Evolutionary conservation across 2,329 filamentous ascomycete species (phyloP), one percentile per base, ranked within the genome.

Genomic region (Colletotrichum camelliae): DNA sequence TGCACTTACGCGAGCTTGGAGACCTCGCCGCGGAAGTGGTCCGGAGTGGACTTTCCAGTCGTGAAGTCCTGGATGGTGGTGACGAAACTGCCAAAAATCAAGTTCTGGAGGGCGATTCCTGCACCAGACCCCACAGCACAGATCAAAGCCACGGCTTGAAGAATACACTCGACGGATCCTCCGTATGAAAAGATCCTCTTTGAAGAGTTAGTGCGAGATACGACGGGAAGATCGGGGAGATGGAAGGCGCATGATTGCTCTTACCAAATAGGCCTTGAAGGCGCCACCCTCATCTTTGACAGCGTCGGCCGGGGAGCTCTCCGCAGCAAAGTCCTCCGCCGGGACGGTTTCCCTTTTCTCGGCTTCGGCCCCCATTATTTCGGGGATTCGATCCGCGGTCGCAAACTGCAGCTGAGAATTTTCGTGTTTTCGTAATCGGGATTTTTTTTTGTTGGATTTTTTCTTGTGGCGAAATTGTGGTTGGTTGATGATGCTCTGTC

Each of bases 61-160:
- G 80, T 78, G 52, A 83, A 86, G 68, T 84, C 77, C 43, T 81
- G 82, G 62, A 86, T 82, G 39, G 80, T 77, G 10, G 83, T 85
- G 71, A 86, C 79, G 69, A 86, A 86, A 16, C 74, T 67, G 70
- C 84, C 84, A 70, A 86, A 84, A n/a, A 86, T 83, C 67, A 86
- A 80, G 60, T 85, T 85, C 71, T 84, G 81, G 5, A 85, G 77
- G 12, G 85, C 83, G 35, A 86, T 82, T 33, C 81, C 85, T 1
- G 83, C 81, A 31, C 85, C 85, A 6, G 85, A 85, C 7, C 78
- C 83, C 57, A 86, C 79, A 13, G 84, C 83, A 35, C 83, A 82
- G 16, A 81, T 4, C 33, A 84, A 72, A 31, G 82, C 80, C 29
- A 82, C 70, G 18, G 66, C 78, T 62, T 84, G 80, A 37, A 84